Conservation (phyloP, 495 filamentous ascomycete genomes). For the Talaromyces adpressus region DNA sequence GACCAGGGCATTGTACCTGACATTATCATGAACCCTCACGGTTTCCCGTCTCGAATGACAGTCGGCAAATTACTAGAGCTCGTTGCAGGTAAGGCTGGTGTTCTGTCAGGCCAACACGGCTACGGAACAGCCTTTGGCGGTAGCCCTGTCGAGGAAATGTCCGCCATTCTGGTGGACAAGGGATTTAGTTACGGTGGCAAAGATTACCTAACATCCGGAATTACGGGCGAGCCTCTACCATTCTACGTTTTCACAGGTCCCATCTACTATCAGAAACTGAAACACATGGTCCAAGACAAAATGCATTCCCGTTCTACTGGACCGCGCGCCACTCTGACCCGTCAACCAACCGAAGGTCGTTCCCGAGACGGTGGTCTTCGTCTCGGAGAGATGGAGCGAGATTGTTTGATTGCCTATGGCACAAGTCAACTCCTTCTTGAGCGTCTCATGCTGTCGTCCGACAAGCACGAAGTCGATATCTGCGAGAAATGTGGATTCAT, state of each 20-base stretch:
- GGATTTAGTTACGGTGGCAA: slow-evolving; percentile 96
- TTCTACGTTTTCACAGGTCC: slow-evolving; percentile 98
- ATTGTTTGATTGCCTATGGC: slow-evolving; percentile 94
- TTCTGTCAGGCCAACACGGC: slow-evolving; percentile 71
- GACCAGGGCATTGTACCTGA: slow-evolving; percentile 86
- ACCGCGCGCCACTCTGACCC: slow-evolving; percentile 83
- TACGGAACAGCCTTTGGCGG: slow-evolving; percentile 96
- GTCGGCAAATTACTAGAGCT: slow-evolving; percentile 98
- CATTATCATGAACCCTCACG: slow-evolving; percentile 99
- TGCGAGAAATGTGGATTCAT: slow-evolving; percentile 91
- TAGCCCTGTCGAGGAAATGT: slow-evolving; percentile 85
- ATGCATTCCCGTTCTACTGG: slow-evolving; percentile 95
- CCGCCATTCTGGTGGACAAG: slow-evolving; percentile 69
- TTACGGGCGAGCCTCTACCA: slow-evolving; percentile 87
- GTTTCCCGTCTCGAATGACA: slow-evolving; percentile 99
- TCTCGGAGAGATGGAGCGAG: slow-evolving; percentile 97
- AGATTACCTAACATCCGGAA: slow-evolving; percentile 90
- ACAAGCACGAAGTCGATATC: slow-evolving; percentile 84
- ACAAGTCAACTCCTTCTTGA: slow-evolving; percentile 88
- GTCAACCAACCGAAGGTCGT: slow-evolving; percentile 94
- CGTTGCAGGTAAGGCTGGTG: slow-evolving; percentile 87
- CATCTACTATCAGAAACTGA: slow-evolving; percentile 99
- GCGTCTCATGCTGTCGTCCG: slow-evolving; percentile 86
- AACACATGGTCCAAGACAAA: slow-evolving; percentile 99
- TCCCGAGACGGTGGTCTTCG: slow-evolving; percentile 87